These are phyloP conservation scores for Albugo candida DNA, from an alignment of 352 stramenopile species.

Conservation along the genomic window DNA sequence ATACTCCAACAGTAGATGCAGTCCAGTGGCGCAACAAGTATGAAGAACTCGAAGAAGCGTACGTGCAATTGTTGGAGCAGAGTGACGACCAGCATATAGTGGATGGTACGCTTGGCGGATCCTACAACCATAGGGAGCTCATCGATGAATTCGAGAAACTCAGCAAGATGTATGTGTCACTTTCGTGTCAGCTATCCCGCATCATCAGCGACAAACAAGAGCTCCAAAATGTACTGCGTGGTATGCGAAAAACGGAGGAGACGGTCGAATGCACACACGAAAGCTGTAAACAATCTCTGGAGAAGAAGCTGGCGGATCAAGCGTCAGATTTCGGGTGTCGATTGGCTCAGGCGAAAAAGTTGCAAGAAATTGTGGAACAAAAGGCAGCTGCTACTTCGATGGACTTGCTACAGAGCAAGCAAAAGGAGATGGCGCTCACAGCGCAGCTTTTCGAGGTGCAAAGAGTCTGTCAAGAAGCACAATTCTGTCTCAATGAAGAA, in stretches of 20 bases:
- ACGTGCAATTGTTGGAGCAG: constrained; percentile 21
- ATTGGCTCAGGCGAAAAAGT: constrained; percentile 12
- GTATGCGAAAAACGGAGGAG: background rate
- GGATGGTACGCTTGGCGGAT: constrained; percentile 9
- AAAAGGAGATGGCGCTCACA: constrained; percentile 22
- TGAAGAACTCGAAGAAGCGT: constrained; percentile 19
- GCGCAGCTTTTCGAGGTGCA: background rate
- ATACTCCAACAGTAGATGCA: constrained; percentile 42
- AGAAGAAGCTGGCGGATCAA: constrained; percentile 5
- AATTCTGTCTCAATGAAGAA: constrained; percentile 1
- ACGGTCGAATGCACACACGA: constrained; percentile 8
- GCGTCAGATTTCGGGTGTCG: constrained; percentile 10
- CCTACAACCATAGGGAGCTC: constrained; percentile 1
- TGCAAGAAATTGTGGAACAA: constrained; percentile 17
- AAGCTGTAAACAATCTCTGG: constrained; percentile 9
- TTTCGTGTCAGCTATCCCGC: constrained; percentile 43
- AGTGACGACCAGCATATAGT: constrained; percentile 31
- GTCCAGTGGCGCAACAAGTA: constrained; percentile 75
- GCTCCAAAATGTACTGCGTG: constrained; percentile 22
- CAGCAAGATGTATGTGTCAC: constrained; percentile 24
- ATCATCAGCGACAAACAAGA: constrained; percentile 62
- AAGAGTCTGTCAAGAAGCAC: constrained; percentile 9
- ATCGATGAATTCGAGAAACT: constrained; percentile 29
- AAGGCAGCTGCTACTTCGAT: constrained; percentile 22
- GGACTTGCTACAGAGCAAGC: constrained; percentile 34